Conservation (phyloP, 495 filamentous ascomycete genomes). For the Hamigera avellanea region DNA sequence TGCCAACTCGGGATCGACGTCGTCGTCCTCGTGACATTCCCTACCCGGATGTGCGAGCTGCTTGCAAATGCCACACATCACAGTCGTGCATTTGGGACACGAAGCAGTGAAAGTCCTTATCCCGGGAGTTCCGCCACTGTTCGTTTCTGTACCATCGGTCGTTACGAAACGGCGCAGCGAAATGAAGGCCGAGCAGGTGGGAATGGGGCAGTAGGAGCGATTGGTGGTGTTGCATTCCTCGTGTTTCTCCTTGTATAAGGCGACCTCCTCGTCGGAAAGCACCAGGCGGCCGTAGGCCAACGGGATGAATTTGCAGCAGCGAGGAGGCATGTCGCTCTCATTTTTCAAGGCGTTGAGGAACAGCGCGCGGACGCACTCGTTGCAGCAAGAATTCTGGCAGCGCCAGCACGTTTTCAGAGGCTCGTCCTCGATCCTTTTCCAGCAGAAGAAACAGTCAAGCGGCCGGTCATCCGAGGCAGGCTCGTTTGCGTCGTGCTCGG, state of each 20-base stretch:
- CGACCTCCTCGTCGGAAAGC: conserved; percentile 8
- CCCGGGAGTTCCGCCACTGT: too few relatives aligned
- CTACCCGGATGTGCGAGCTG: conserved; percentile 7
- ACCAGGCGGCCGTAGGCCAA: conserved; percentile 4
- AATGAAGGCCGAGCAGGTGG: conserved; percentile 18
- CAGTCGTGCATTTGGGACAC: conserved; percentile 10
- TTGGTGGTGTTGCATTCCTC: conserved; percentile 16
- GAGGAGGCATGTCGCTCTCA: conserved; percentile 14
- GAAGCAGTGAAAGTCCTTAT: background rate
- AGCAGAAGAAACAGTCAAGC: conserved; percentile 4
- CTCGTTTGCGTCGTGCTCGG: background rate
- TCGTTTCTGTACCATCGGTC: background rate
- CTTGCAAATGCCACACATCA: conserved; percentile 11
- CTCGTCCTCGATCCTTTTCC: conserved; percentile 3
- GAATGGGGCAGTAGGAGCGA: conserved; percentile 18
- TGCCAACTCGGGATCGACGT: conserved; percentile 8
- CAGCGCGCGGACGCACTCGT: conserved; percentile 10
- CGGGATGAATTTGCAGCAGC: conserved; percentile 12
- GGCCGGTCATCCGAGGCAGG: background rate
- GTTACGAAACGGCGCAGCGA: conserved; percentile 6
- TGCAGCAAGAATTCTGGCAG: conserved; percentile 5
- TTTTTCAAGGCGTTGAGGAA: conserved; percentile 14
- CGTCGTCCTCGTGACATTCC: conserved; percentile 3
- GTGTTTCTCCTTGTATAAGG: conserved; percentile 15
- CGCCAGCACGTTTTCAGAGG: background rate